Percentiles rank a stretch among this genome's conserved stretches.
Conservation (phyloP, 306 rosid genomes). For the Dryas alaskensis region DNA sequence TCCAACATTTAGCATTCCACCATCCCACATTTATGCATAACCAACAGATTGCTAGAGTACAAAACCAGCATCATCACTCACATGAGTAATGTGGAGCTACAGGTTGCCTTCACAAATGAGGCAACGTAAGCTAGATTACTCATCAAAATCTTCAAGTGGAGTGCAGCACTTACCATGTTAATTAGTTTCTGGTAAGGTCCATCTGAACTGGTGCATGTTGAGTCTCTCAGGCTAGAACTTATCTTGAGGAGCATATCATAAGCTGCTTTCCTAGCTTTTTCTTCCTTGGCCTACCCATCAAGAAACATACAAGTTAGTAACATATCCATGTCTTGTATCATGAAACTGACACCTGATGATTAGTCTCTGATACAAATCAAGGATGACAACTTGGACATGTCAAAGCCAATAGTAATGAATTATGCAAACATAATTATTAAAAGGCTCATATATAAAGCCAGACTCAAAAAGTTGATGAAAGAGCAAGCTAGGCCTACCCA, state of each 20-base stretch:
- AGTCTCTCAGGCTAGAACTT: slow-evolving; percentile 63
- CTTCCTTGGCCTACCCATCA: slow-evolving; percentile 66
- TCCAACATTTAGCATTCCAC: neutral
- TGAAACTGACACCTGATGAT: slow-evolving; percentile 17
- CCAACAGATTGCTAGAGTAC: neutral
- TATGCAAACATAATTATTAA: neutral
- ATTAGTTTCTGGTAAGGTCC: slow-evolving; percentile 64
- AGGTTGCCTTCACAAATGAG: neutral
- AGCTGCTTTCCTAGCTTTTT: slow-evolving; percentile 71
- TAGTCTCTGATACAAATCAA: neutral
- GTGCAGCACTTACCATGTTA: slow-evolving; percentile 61
- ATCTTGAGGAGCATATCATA: slow-evolving; percentile 63
- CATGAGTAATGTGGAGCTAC: neutral
- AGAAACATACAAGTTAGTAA: neutral
- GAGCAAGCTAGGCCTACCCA: neutral
- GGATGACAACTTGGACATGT: neutral
- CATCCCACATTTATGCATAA: neutral
- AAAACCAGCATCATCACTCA: neutral
- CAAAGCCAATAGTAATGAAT: neutral
- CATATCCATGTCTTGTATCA: slow-evolving; percentile 6
- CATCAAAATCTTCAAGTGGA: slow-evolving; percentile 11
- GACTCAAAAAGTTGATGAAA: neutral
- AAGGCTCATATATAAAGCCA: neutral
- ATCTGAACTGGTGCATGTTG: slow-evolving; percentile 37
- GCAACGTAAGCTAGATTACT: neutral